These are phyloP conservation scores for Piper betle DNA, from an alignment of 164 flowering plant species.

Conservation along the genomic window DNA sequence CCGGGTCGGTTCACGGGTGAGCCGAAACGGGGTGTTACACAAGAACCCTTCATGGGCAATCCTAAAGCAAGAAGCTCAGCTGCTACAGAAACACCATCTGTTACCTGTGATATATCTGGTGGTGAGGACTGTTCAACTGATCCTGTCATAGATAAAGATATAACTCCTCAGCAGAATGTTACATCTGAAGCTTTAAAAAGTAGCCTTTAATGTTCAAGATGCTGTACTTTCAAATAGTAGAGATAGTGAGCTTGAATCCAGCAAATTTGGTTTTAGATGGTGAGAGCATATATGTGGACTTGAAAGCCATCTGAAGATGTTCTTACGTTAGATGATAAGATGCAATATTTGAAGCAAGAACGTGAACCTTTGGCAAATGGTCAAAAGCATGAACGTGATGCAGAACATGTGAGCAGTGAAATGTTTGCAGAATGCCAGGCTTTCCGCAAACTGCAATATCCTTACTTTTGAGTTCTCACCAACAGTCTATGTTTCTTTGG, in stretches of 20 bases:
- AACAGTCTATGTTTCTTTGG: not conserved
- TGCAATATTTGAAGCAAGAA: conserved; percentile 39
- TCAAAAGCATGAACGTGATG: conserved; percentile 85
- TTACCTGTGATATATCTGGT: not conserved
- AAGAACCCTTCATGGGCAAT: conserved; percentile 2
- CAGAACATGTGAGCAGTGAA: conserved; percentile 83
- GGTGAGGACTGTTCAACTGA: not conserved
- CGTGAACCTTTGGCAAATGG: conserved; percentile 44
- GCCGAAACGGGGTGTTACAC: no score
- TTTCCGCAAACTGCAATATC: not conserved
- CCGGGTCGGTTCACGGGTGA: no score
- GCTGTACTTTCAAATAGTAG: not conserved
- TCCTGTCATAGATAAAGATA: not conserved
- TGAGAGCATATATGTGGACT: conserved; percentile 13
- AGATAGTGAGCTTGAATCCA: not conserved
- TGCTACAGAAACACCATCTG: not conserved
- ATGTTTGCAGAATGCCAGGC: conserved; percentile 99
- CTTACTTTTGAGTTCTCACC: not conserved
- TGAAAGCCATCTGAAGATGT: conserved; percentile 19
- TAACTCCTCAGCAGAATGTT: not conserved
- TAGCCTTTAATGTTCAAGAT: not conserved
- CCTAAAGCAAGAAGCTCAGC: conserved; percentile 8
- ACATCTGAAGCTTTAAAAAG: not conserved
- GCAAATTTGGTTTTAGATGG: not conserved
- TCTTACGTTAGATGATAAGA: conserved; percentile 47